Base-by-base conservation (phyloP, 495 filamentous ascomycete species). In the Podospora appendiculata region DNA sequence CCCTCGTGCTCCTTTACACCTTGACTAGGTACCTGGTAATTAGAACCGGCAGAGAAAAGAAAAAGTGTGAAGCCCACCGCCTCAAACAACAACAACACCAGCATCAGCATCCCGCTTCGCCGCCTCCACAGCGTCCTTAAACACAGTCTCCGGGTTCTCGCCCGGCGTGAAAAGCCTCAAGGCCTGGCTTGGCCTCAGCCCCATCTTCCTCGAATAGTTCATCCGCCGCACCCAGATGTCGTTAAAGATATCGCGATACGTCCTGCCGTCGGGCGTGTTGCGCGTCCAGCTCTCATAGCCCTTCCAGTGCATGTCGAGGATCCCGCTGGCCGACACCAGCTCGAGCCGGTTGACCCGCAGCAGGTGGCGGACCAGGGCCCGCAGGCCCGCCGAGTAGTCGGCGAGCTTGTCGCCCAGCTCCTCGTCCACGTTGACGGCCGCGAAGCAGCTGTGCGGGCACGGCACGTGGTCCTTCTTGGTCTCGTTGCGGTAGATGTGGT, bases 191-290 rank as follows among this genome's bases (percentile, higher is more conserved):
- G 38, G 10, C 38, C 38, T 14, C 38, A 40, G 7, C 11, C 32
- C 13, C 45, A 12, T 34, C 16, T 50, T 38, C 40, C 41, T 51
- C 44, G 33, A 9, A 19, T 18, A 42, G 39, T 66, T 66, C 10
- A 53, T 18, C 57, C 50, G 45, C 41, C 61, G 47, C 10, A 52
- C 51, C 50, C 40, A 41, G 9, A 62, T 56, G 36, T 67, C 64
- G 13, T 73, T 67, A 34, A 48, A 58, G 10, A 60, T 35, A 53
- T 70, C 69, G 12, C 54, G 47, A 45, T 58, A 61, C 10, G 57
- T 8, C 14, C 13, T 17, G 0, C 68, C 71, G 19, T 70, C 64
- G 0, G 40, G 43, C 0, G 56, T 70, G 3, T 36, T 46, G 0
- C 49, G 41, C 25, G 54, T 55, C 69, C 70, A 74, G 6, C 33